A percentile compares a stretch with the other conserved stretches of the same genome.
Conservation (phyloP, 1,139 yeast genomes). For the Candida sp. region DNA sequence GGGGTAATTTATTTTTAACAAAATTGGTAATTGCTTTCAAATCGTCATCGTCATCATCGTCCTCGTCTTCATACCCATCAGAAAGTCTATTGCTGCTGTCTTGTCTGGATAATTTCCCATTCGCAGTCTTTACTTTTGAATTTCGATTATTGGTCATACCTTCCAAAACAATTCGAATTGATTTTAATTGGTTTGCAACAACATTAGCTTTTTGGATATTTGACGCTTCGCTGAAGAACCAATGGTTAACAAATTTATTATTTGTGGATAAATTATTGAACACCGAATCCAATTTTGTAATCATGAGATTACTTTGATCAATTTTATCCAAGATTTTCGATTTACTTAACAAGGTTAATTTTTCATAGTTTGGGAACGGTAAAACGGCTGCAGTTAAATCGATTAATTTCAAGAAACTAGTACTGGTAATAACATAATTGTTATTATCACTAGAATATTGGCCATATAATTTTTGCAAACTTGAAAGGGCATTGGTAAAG, state of each 20-base stretch:
- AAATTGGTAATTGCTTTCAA: conserved; percentile 42
- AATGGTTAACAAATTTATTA: conserved; percentile 35
- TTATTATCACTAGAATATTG: conserved; percentile 20
- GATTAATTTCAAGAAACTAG: conserved; percentile 35
- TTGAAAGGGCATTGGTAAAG: conserved; percentile 37
- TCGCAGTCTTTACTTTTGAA: conserved; percentile 4
- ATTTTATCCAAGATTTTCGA: conserved; percentile 32
- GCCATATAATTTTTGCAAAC: conserved; percentile 31
- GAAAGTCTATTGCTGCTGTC: conserved; percentile 6
- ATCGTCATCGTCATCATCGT: conserved; percentile 46
- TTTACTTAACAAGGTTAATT: conserved; percentile 37
- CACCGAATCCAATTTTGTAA: conserved; percentile 31
- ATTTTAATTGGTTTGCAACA: conserved; percentile 58
- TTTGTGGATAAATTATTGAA: conserved; percentile 30
- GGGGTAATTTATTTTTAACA: conserved; percentile 44
- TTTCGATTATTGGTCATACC: conserved; percentile 36
- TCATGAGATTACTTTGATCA: conserved; percentile 25
- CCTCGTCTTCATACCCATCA: conserved; percentile 23
- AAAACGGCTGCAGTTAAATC: conserved; percentile 59
- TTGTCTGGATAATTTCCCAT: conserved; percentile 3
- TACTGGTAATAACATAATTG: conserved; percentile 20
- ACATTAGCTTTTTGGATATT: conserved; percentile 54
- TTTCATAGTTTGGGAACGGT: conserved; percentile 54
- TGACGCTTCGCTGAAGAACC: conserved; percentile 49
- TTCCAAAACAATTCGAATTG: conserved; percentile 54